Base-by-base conservation (phyloP, 768 basidiomycete genomes). In the Glaciozyma antarctica region DNA sequence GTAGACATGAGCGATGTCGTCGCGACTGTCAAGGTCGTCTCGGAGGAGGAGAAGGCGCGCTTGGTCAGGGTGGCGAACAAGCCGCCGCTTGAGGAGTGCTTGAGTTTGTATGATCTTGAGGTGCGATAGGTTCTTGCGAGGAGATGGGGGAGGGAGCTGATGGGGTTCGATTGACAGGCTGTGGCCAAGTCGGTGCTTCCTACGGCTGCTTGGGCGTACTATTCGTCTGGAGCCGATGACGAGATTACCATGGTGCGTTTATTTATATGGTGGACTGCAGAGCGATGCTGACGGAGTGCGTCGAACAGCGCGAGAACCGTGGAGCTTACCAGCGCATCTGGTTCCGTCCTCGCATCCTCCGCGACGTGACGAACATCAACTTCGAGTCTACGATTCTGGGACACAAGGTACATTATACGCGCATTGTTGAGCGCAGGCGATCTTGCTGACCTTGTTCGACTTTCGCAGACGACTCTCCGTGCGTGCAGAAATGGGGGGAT, bases 281-380 rank as follows among this genome's bases (percentile, higher is more conserved):
- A 2, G 13, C 38, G 38, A 48, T 24, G 8, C 47, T 48, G 8
- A 21, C 47, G n/a, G 16, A 21, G 66, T 32, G 32, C 9, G 4
- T 32, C 30, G 68, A 70, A 56, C 65, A 64, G 52, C 54, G 66
- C 41, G 66, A 72, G 48, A 70, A 68, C 72, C 90, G 89, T 67
- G 81, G 85, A 59, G 93, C 92, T 3, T 98, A 87, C 74, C 93
- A 97, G 71, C 82, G 93, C 38, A 86, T 90, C 76, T 94, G 90
- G 80, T 93, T 94, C 77, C 81, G 84, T 61, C 84, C 92, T 21
- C 84, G 91, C 28, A 83, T 97, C 43, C 80, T 97, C 38, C 83
- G 90, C 21, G 85, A 97, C 71, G 90, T 95, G 24, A 85, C 85
- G 8, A 80, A 80, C 3, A 88, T 95, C n/a, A 87, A 94, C 75